A percentile compares a stretch with the other conserved stretches of the same genome.
These are phyloP conservation scores for Blastobotrys serpentis DNA, from an alignment of 1,139 yeast genomes.

Conservation along the genomic window DNA sequence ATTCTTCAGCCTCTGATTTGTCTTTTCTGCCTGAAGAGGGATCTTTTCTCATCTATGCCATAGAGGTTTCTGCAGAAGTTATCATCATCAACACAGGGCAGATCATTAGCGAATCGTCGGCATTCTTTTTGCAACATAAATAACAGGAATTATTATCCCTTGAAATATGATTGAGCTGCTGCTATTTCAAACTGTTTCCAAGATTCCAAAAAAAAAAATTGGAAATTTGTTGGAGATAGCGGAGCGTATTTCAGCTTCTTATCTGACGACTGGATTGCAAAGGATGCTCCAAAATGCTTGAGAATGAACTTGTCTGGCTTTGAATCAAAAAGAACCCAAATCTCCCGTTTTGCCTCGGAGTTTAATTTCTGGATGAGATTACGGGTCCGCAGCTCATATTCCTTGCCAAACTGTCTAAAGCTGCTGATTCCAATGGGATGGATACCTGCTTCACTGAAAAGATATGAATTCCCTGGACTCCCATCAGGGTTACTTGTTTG, in stretches of 20 bases:
- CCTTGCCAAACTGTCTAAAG: background rate
- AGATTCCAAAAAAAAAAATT: background rate
- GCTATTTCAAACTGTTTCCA: conserved; percentile 7
- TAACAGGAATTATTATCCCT: too few relatives aligned
- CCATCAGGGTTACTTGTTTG: conserved; percentile 1
- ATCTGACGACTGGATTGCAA: background rate
- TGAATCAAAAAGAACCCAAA: conserved; percentile 7
- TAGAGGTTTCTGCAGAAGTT: too few relatives aligned
- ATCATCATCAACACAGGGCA: too few relatives aligned
- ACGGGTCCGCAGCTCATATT: background rate
- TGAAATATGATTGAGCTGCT: conserved; percentile 4
- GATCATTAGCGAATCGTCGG: too few relatives aligned
- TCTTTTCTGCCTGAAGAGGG: too few relatives aligned
- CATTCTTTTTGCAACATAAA: too few relatives aligned
- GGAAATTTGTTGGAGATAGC: background rate
- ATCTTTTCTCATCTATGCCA: too few relatives aligned
- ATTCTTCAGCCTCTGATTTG: too few relatives aligned
- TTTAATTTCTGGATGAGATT: background rate
- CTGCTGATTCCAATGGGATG: conserved; percentile 3
- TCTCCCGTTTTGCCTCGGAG: background rate
- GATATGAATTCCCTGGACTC: conserved; percentile 1
- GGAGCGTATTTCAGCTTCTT: background rate
- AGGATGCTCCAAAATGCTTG: background rate
- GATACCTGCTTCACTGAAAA: conserved; percentile 1
- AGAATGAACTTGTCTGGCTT: conserved; percentile 1